These are phyloP conservation scores for Pseudocercospora pini-densiflorae DNA, from an alignment of 2,329 filamentous ascomycete species.

Conservation along the genomic window DNA sequence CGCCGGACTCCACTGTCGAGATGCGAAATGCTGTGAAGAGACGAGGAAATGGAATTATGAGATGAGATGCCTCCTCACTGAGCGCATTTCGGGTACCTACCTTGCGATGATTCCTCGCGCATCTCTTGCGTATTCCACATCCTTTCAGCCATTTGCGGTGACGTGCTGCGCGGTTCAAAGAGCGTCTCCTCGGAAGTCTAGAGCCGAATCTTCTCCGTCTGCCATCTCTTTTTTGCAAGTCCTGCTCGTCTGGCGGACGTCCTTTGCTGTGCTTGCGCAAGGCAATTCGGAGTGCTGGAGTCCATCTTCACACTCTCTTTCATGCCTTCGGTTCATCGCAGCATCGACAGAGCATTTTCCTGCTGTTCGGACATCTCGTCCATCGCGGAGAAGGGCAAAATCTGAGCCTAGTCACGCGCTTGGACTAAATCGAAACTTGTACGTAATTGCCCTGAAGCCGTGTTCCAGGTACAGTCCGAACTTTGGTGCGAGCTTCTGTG, in stretches of 20 bases:
- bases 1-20: neutral
- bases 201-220: conserved; percentile 8
- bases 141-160: conserved; percentile 8
- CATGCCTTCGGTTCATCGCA: neutral
- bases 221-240: neutral
- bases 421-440: neutral
- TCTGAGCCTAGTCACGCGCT: neutral
- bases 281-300: neutral
- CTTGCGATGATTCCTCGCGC: neutral
- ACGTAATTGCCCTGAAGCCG: conserved; percentile 4
- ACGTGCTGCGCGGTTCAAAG: neutral
- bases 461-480: neutral
- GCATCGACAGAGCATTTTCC: neutral
- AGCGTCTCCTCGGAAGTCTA: conserved; percentile 13
- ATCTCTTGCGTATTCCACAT: neutral
- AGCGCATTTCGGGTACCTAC: neutral
- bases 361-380: neutral
- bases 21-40: neutral
- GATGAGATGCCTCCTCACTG: too few species aligned
- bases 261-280: neutral
- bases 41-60: neutral
- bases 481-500: neutral
- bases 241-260: neutral
- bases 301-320: neutral
- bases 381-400: conserved; percentile 6